A percentile compares a stretch with the other conserved stretches of the same genome.
Conservation (phyloP, 2,329 filamentous ascomycete genomes). For the Sporothrix mexicana region DNA sequence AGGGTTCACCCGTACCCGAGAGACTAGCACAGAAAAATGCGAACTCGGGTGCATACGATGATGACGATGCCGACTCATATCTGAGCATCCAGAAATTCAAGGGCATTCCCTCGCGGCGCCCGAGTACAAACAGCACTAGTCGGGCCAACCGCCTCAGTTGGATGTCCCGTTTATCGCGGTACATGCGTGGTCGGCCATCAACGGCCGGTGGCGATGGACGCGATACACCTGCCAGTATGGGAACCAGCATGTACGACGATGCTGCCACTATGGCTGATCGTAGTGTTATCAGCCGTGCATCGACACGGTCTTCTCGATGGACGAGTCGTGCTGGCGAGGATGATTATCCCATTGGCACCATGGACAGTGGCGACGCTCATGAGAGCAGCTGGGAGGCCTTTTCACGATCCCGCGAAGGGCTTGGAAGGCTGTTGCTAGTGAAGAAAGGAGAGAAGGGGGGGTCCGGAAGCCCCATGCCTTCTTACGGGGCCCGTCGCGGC, state of each 20-base stretch:
- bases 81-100: constrained; percentile 16
- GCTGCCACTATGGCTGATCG: constrained; percentile 13
- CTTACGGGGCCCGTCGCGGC: constrained; percentile 2
- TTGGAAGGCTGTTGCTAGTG: constrained; percentile 11
- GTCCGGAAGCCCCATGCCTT: background rate
- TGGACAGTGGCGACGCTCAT: constrained; percentile 1
- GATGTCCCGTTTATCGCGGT: constrained; percentile 37
- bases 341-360: constrained; percentile 19
- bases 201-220: background rate
- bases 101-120: constrained; percentile 24
- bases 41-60: background rate
- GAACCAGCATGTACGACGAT: constrained; percentile 20
- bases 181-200: constrained; percentile 29
- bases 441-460: constrained; percentile 13
- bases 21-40: background rate
- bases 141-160: constrained; percentile 34
- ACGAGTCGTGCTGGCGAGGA: constrained; percentile 32
- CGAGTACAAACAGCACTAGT: background rate
- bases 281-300: constrained; percentile 24
- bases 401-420: constrained; percentile 30
- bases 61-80: constrained; percentile 18
- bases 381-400: constrained; percentile 37
- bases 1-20: background rate
- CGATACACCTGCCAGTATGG: background rate
- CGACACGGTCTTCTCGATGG: constrained; percentile 36